Evolutionary conservation across 2,329 filamentous ascomycete species (phyloP).

Genomic region (Dothidotthia symphoricarpi): DNA sequence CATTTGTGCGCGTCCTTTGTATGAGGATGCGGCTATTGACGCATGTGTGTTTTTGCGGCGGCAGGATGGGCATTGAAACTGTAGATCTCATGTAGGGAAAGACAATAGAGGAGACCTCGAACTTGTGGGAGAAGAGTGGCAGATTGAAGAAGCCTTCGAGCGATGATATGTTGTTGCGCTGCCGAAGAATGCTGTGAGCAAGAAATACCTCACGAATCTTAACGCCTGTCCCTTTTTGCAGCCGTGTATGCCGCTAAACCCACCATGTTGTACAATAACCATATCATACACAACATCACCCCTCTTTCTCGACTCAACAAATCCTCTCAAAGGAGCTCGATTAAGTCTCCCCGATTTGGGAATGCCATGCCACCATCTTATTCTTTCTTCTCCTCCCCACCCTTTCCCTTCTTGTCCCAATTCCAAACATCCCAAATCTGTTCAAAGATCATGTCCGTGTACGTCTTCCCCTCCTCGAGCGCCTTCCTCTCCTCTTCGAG

Average conservation of each 20-base stretch:
- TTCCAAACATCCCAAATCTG: conserved; percentile 52
- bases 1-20: too few species aligned
- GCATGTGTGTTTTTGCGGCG: too few species aligned
- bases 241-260: too few species aligned
- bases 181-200: neutral
- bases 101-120: too few species aligned
- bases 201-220: neutral
- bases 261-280: conserved; percentile 5
- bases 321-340: too few species aligned
- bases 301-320: neutral
- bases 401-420: conserved; percentile 43
- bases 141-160: too few species aligned
- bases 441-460: conserved; percentile 46
- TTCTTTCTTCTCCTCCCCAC: conserved; percentile 25
- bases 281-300: conserved; percentile 5
- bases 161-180: too few species aligned
- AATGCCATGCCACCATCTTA: conserved; percentile 3
- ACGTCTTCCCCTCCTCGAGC: conserved; percentile 41
- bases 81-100: too few species aligned
- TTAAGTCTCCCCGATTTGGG: neutral
- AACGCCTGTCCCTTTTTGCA: too few species aligned
- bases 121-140: too few species aligned
- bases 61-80: too few species aligned
- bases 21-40: too few species aligned
- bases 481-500: conserved; percentile 47